These are phyloP conservation scores for Cyanodermella asteris DNA, from an alignment of 2,329 filamentous ascomycete species.

Conservation along the genomic window DNA sequence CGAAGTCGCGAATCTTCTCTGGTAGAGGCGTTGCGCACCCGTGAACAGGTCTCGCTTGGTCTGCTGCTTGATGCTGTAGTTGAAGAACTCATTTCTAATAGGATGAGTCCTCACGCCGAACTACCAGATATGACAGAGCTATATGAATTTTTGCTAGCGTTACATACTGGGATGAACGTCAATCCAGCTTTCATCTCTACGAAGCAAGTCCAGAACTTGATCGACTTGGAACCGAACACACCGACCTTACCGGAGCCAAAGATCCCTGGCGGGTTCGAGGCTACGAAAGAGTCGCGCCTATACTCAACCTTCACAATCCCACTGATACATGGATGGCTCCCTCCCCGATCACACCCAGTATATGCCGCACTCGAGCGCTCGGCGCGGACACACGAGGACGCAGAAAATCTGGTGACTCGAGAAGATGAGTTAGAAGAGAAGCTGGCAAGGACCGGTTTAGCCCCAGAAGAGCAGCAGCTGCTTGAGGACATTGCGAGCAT, in stretches of 20 bases:
- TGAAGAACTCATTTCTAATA: slow-evolving; percentile 70
- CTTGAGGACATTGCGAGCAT: slow-evolving; percentile 71
- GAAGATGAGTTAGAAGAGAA: slow-evolving; percentile 78
- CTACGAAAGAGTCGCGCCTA: slow-evolving; percentile 70
- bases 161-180: slow-evolving; percentile 96
- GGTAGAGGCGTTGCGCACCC: slow-evolving; percentile 51
- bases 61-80: slow-evolving; percentile 75
- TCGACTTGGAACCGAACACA: too few relatives aligned
- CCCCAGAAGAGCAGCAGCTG: slow-evolving; percentile 50
- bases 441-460: slow-evolving; percentile 41
- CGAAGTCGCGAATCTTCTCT: slow-evolving; percentile 45
- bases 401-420: slow-evolving; percentile 67
- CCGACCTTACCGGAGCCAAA: too few relatives aligned
- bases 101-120: slow-evolving; percentile 40
- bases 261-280: slow-evolving; percentile 55
- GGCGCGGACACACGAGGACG: slow-evolving; percentile 75
- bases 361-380: slow-evolving; percentile 50
- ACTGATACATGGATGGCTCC: slow-evolving; percentile 82
- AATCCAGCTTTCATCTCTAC: slow-evolving; percentile 68
- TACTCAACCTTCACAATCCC: slow-evolving; percentile 80
- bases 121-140: slow-evolving; percentile 76
- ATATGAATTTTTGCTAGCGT: slow-evolving; percentile 64
- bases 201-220: slow-evolving; percentile 22
- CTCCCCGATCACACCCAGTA: slow-evolving; percentile 41
- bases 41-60: slow-evolving; percentile 74